Base-by-base conservation (phyloP, 1,139 yeast species). In the Debaryomyces sp. region DNA sequence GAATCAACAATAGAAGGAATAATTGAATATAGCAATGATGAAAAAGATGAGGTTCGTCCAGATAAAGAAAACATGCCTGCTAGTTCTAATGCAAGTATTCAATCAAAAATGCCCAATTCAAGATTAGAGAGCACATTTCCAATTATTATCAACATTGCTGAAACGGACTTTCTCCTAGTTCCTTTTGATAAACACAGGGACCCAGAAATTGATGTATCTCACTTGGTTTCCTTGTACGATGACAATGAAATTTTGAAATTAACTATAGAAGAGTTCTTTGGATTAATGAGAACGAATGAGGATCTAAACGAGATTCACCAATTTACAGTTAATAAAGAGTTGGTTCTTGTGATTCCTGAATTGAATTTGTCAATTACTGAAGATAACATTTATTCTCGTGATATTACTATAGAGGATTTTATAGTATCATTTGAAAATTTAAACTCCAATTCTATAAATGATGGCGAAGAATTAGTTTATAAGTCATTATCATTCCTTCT, bases 331-430 rank as follows among this genome's bases (percentile, higher is more conserved):
- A 59, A 62, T 10, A 67, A 68, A 38, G 80, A 72, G 50, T 57
- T 72, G 44, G 61, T 61, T 2, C 52, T 78, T 21, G 57, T 54
- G 8, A 58, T 76, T 15, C 68, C 70, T 0, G 75, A 73, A 53
- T 55, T 78, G 38, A 60, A 57, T 23, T 55, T 76, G 22, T 51
- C 55, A 4, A 62, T 78, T 10, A 60, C 72, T 4, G 82, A 78
- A 50, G 81, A 78, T 56, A 71, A 70, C 48, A 54, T 70, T 1
- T 68, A 70, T 51, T 59, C 75, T 10, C 49, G 62, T 23, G 67
- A 67, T 33, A 54, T 74, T 5, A 59, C 61, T 0, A 50, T 78
- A 15, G 56, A 56, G 18, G 79, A 74, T 50, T 63, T 78, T 26
- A 53, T 75, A 15, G 52, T 59, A 10, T 54, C 71, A 5, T 75